Evolutionary conservation across 2,329 filamentous ascomycete genomes (phyloP), one percentile per base, ranked within the genome.

Genomic region (Didymosphaeria variabile): DNA sequence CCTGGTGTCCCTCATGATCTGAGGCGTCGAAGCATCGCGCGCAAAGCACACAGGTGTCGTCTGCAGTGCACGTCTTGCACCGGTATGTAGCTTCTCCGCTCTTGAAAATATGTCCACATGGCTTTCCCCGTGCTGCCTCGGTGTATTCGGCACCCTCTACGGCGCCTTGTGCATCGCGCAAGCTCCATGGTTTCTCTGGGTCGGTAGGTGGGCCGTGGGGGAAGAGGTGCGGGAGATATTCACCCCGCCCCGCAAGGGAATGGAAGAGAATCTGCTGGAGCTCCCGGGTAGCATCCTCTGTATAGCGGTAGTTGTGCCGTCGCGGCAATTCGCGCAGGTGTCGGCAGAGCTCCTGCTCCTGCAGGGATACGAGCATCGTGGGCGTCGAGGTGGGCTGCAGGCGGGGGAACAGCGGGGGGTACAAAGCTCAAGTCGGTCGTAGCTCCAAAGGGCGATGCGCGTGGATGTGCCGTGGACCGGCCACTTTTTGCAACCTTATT

Each of bases 101-200:
- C 80, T 94, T 94, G 85, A 99, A 97, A 64, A 99, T 98, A 82
- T 99, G 96, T 4, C 95, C 96, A 77, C 95, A 99, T 50, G 93
- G 90, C 79, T 96, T 96, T 58, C 96, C 95, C 68, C 93, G 88
- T 15, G 95, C 95, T 7, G 91, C 91, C 68, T 94, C 91, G 21
- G 93, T 95, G 76, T 98, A 99, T 78, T 99, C 96, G 34, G 94
- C 93, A 12, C 95, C 94, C 73, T 97, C 93, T 60, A 93, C 85
- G n/a, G 92, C 92, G 19, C 94, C 94, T 76, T 99, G 96, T 17
- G 94, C 94, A 70, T 92, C 89, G 63, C 91, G 87, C 42, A 99
- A 83, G 78, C 91, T 95, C 86, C 94, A 90, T 47, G 83, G 81
- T 42, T 84, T 84, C 49, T 81, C 82, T n/a, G 83, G 79, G 31